These are phyloP conservation scores for Xylaria polymorpha DNA, from an alignment of 2,329 filamentous ascomycete species.

Conservation along the genomic window DNA sequence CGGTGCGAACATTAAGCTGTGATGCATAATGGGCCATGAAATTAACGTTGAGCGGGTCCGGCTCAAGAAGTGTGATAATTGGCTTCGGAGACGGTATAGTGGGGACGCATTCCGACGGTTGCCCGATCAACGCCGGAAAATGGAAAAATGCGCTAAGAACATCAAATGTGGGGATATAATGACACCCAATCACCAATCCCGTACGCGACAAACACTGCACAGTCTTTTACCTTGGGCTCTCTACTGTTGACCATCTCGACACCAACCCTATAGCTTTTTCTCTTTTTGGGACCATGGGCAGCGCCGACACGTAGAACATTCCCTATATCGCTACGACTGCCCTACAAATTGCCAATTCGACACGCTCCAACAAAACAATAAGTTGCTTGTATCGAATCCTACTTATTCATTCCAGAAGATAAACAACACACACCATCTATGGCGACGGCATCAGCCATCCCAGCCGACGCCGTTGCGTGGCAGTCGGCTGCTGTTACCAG, in stretches of 20 bases:
- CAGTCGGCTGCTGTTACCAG: slow-evolving; percentile 60
- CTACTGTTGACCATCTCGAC: slow-evolving; percentile 52
- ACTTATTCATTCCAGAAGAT: slow-evolving; percentile 34
- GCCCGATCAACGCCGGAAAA: slow-evolving; percentile 45
- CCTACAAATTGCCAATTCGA: slow-evolving; percentile 45
- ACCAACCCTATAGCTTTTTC: slow-evolving; percentile 48
- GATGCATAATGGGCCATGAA: slow-evolving; percentile 5
- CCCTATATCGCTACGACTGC: slow-evolving; percentile 48
- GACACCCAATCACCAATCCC: slow-evolving; percentile 35
- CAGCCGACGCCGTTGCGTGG: slow-evolving; percentile 61
- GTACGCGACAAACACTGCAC: slow-evolving; percentile 45
- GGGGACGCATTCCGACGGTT: slow-evolving; percentile 31
- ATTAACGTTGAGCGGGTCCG: background rate
- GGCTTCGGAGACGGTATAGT: background rate
- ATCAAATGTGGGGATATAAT: slow-evolving; percentile 30
- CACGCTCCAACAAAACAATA: slow-evolving; percentile 34
- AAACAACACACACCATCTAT: slow-evolving; percentile 40
- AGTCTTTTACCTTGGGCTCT: slow-evolving; percentile 49
- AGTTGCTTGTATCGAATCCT: slow-evolving; percentile 33
- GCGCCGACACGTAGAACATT: slow-evolving; percentile 56
- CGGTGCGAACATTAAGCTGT: too few species aligned
- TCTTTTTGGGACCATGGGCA: slow-evolving; percentile 52
- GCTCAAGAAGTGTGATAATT: background rate
- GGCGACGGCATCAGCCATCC: slow-evolving; percentile 55
- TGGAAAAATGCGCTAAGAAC: slow-evolving; percentile 42